A percentile compares a stretch with the other conserved stretches of the same genome.
These are phyloP conservation scores for Conidiobolus incongruus DNA, from an alignment of 371 early-diverging fungal species.

Conservation along the genomic window DNA sequence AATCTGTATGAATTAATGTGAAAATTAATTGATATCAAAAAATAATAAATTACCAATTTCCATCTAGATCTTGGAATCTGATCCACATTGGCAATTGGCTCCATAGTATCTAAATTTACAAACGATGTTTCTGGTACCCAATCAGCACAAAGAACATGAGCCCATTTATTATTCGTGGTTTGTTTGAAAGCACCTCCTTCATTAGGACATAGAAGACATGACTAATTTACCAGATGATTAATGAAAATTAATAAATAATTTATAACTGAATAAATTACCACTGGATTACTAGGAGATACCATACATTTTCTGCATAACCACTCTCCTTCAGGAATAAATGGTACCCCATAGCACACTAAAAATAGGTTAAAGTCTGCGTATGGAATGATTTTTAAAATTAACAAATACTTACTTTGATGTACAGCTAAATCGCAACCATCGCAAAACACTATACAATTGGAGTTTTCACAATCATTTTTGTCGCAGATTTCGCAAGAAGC, in stretches of 20 bases:
- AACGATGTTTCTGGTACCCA: conserved; percentile 92
- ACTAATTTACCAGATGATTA: conserved; percentile 8
- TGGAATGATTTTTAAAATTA: neutral
- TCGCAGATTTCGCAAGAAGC: conserved; percentile 84
- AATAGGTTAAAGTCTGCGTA: neutral
- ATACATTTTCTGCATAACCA: conserved; percentile 97
- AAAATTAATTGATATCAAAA: neutral
- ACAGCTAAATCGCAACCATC: conserved; percentile 98
- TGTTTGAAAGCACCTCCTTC: conserved; percentile 95
- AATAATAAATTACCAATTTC: conserved; percentile 24
- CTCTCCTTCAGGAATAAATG: conserved; percentile 96
- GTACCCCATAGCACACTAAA: conserved; percentile 96
- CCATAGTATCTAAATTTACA: conserved; percentile 85
- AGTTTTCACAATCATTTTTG: conserved; percentile 87
- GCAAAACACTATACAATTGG: conserved; percentile 96
- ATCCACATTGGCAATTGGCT: conserved; percentile 83
- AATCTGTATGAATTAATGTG: neutral
- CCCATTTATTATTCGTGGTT: conserved; percentile 82
- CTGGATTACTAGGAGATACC: conserved; percentile 73
- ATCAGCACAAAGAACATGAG: conserved; percentile 82
- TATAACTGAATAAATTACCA: conserved; percentile 13
- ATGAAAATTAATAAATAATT: neutral
- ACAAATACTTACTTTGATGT: conserved; percentile 57
- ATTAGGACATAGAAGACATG: conserved; percentile 85
- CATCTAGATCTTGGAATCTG: conserved; percentile 78